Base-by-base conservation (phyloP, 2,329 filamentous ascomycete species). In the Tolypocladium nubicola region DNA sequence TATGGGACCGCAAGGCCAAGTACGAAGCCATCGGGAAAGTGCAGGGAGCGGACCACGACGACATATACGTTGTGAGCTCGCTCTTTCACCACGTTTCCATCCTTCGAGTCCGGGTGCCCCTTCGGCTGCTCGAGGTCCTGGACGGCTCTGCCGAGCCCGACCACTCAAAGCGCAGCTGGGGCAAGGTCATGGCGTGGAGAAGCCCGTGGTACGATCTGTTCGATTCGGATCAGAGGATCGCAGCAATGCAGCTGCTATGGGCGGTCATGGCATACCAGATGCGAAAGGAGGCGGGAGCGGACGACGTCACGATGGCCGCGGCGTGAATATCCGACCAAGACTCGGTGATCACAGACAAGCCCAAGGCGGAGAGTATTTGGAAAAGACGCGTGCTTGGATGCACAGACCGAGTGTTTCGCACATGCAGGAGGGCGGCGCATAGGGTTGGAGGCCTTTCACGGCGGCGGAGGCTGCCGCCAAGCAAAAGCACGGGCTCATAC, bases 191-290 rank as follows among this genome's bases (percentile, higher is more conserved):
- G 62, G 73, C 84, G 40, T 80, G 79, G 75, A 76, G 83, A 59
- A 85, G 80, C 60, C 72, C 67, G 43, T 87, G 84, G 84, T 85
- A 75, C 63, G 84, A 87, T 64, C 68, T 86, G 13, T 86, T 85
- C 63, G 61, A 77, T 53, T 65, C 68, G 0, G 73, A 79, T 26
- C 79, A 86, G 56, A 70, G 84, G 52, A 65, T 85, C 33, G 76
- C 76, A 61, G 83, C 82, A 3, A 79, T 86, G 79, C 70, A 75
- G 60, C 60, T 80, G 11, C 62, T 85, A 1, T 87, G 84, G 83
- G 76, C 74, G 4, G 72, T 86, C 66, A 82, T 84, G 78, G 76
- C 76, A 2, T 86, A 79, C 66, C 69, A 82, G 65, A 85, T 86
- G 82, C 75, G 80, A 61, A 75, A 70, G 62, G 64, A 66, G 30